These are phyloP conservation scores for Phytopythium cucurbitacearum DNA, from an alignment of 352 stramenopile species.

Conservation along the genomic window DNA sequence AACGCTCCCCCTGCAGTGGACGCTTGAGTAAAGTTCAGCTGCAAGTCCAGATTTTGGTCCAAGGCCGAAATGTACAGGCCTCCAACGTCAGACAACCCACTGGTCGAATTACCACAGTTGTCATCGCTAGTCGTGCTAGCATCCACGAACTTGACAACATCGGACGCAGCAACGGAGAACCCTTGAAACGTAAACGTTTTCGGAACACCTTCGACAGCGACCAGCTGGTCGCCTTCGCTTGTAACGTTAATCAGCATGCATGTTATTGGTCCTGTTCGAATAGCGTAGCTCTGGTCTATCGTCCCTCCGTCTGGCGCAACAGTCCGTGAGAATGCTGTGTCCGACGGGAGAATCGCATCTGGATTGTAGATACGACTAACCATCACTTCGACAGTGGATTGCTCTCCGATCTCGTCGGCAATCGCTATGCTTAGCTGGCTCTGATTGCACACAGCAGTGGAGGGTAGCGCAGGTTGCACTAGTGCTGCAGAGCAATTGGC, in stretches of 20 bases:
- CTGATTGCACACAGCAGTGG: constrained; percentile 17
- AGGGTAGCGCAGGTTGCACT: constrained; percentile 23
- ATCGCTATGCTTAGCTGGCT: constrained; percentile 35
- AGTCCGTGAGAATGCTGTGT: constrained; percentile 17
- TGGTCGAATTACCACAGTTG: constrained; percentile 39
- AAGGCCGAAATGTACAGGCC: constrained; percentile 32
- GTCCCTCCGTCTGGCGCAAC: constrained; percentile 37
- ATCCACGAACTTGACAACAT: constrained; percentile 68
- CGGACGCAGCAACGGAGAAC: constrained; percentile 21
- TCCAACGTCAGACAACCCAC: constrained; percentile 43
- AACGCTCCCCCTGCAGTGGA: constrained; percentile 36
- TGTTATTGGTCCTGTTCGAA: constrained; percentile 30
- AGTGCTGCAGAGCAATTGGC: constrained; percentile 28
- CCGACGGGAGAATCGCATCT: constrained; percentile 21
- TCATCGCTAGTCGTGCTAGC: constrained; percentile 40
- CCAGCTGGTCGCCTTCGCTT: constrained; percentile 36
- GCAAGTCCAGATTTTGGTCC: constrained; percentile 12
- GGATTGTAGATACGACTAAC: constrained; percentile 47
- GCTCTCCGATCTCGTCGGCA: constrained; percentile 31
- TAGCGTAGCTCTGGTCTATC: constrained; percentile 31
- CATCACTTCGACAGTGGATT: constrained; percentile 26
- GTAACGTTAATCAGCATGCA: constrained; percentile 33
- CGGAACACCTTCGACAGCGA: constrained; percentile 38
- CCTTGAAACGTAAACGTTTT: constrained; percentile 55
- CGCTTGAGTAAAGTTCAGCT: constrained; percentile 40